Evolutionary conservation across 805 yeast genomes (phyloP).

Genomic region (Sugiyamaella marilandica): DNA sequence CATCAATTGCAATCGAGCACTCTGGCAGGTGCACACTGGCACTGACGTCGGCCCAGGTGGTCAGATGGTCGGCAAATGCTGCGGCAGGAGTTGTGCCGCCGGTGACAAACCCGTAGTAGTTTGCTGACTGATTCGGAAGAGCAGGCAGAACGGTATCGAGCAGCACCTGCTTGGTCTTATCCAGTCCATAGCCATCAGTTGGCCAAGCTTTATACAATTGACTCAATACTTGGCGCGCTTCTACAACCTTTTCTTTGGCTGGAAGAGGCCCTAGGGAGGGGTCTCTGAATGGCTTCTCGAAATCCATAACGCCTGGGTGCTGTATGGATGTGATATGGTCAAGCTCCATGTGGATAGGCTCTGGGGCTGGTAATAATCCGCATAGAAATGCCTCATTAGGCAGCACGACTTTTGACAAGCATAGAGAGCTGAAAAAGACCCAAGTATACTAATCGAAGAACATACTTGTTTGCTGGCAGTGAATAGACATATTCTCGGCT

Average conservation of each 20-base stretch:
- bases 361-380: too few relatives aligned
- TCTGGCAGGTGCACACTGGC: conserved; percentile 13
- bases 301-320: not conserved
- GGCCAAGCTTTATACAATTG: not conserved
- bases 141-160: conserved; percentile 16
- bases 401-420: too few relatives aligned
- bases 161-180: conserved; percentile 1
- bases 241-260: not conserved
- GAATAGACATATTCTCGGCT: too few relatives aligned
- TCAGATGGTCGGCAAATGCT: conserved; percentile 21
- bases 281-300: not conserved
- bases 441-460: too few relatives aligned
- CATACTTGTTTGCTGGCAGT: too few relatives aligned
- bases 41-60: conserved; percentile 19
- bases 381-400: too few relatives aligned
- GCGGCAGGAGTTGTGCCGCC: conserved; percentile 27
- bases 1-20: conserved; percentile 13
- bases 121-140: conserved; percentile 16
- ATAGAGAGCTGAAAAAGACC: too few relatives aligned
- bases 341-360: too few relatives aligned
- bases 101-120: conserved; percentile 25
- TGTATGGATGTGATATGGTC: too few relatives aligned
- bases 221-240: not conserved
- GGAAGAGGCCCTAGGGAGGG: not conserved
- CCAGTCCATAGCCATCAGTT: conserved; percentile 1